Evolutionary conservation across 345 rosid genomes (phyloP).

Genomic region (Hirschfeldia incana): DNA sequence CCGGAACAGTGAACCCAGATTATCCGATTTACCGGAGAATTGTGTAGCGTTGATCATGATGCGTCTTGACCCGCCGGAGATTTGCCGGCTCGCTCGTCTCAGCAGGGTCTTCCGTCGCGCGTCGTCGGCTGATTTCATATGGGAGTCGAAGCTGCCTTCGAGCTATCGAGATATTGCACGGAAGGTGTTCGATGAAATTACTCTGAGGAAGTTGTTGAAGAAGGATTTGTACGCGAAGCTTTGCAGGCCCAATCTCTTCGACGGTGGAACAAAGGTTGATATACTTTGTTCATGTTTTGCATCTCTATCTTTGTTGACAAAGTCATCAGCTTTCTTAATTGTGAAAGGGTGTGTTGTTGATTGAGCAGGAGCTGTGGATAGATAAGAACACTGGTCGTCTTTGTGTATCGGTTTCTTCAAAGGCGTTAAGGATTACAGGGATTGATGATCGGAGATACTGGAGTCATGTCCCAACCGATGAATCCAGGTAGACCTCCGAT

Average conservation of each 20-base stretch:
- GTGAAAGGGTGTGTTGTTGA: not conserved
- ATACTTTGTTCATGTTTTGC: not conserved
- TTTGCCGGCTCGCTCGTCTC: conserved; percentile 55
- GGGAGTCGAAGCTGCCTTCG: conserved; percentile 64
- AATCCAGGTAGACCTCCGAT: conserved; percentile 48
- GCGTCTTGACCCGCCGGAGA: conserved; percentile 56
- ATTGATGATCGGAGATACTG: conserved; percentile 80
- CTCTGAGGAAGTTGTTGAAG: conserved; percentile 40
- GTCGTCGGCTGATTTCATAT: conserved; percentile 64
- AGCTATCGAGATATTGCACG: conserved; percentile 43
- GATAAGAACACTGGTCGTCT: conserved; percentile 59
- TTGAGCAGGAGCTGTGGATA: conserved; percentile 59
- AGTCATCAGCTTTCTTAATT: not conserved
- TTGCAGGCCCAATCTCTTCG: conserved; percentile 44
- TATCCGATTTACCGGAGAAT: conserved; percentile 64
- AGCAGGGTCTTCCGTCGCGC: conserved; percentile 53
- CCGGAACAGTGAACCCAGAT: conserved; percentile 39
- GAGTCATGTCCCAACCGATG: conserved; percentile 56
- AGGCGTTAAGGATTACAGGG: conserved; percentile 64
- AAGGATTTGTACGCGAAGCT: conserved; percentile 54
- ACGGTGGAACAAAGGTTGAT: conserved; percentile 55
- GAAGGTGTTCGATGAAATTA: conserved; percentile 46
- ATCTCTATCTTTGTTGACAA: not conserved
- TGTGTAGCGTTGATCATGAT: conserved; percentile 57
- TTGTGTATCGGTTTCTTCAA: conserved; percentile 61